Base-by-base conservation (phyloP, 2,329 filamentous ascomycete genomes). In the Colletotrichum truncatum region DNA sequence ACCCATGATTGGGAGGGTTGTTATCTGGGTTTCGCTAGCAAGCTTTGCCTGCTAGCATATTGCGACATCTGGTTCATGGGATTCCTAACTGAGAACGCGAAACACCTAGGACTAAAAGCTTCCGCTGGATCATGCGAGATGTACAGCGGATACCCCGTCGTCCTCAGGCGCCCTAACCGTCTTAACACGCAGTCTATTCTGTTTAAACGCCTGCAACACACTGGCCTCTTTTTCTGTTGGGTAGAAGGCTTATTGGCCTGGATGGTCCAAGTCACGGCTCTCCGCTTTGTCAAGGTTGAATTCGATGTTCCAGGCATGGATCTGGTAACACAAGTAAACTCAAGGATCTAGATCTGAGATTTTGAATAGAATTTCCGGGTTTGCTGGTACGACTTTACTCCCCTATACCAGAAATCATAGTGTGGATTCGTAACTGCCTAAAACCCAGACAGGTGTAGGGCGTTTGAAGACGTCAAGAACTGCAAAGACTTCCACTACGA, bases 1-100 rank as follows among this genome's bases (percentile, higher is more conserved):
- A 41, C 11, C 58, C 64, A 3, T n/a, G 64, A 63, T 28, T 66
- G 57, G 57, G 36, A 52, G 10, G 18, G 23, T 18, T 45, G 18
- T 6, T 39, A 64, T 12, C 23, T 59, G 8, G 61, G 21, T 9
- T 54, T 26, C 10, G 39, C 54, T 3, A 51, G 34, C 21, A 49
- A 49, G 9, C 21, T 53, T 6, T 36, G 43, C 11, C 4, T 38
- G 21, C 9, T 14, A 3, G 34, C 21, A 2, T 57, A 53, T 12
- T 36, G 30, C 52, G 64, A 66, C n/a, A 55, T 39, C 12, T 57
- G 57, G 26, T 66, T 63, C 43, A 54, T 63, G 57, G 57, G 43
- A 6, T 63, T 65, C 11, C 55, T 45, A 4, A 23, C 55, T 18
- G 25, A 30, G 30, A 10, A 23, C 4, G 43, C 39, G 30, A 3